Evolutionary conservation across 129 eudicot species (phyloP).

Genomic region (Pulicaria dysenterica): DNA sequence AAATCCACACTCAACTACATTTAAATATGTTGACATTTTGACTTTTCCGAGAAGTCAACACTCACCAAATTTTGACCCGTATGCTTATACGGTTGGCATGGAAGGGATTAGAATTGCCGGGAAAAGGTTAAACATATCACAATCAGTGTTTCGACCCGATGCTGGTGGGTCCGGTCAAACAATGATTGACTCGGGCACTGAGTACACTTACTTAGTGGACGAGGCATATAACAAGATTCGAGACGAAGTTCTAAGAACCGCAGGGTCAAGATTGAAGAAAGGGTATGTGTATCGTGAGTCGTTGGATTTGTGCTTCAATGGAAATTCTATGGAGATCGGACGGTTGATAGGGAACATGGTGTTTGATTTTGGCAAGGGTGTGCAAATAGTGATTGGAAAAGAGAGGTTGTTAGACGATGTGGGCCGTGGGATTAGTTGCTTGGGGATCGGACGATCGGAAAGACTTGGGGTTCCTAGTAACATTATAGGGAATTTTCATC

Average conservation of each 20-base stretch:
- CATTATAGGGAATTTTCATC: slow-evolving; percentile 82
- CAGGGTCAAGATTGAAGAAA: slow-evolving; percentile 49
- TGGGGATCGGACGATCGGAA: slow-evolving; percentile 77
- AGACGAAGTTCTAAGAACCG: slow-evolving; percentile 41
- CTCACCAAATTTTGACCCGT: slow-evolving; percentile 74
- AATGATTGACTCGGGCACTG: slow-evolving; percentile 78
- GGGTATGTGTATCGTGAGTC: slow-evolving; percentile 59
- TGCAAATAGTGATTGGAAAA: slow-evolving; percentile 42
- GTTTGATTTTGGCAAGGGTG: slow-evolving; percentile 57
- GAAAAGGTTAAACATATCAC: slow-evolving; percentile 44
- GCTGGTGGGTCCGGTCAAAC: slow-evolving; percentile 82
- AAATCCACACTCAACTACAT: slow-evolving; percentile 54
- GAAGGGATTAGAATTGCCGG: slow-evolving; percentile 57
- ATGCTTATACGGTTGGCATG: slow-evolving; percentile 59
- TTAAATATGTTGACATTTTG: slow-evolving; percentile 53
- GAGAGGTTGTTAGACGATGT: slow-evolving; percentile 61
- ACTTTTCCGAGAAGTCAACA: slow-evolving; percentile 63
- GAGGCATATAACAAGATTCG: slow-evolving; percentile 62
- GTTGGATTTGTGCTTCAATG: slow-evolving; percentile 77
- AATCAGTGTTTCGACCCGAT: slow-evolving; percentile 59
- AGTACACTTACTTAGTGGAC: slow-evolving; percentile 63
- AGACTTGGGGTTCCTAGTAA: slow-evolving; percentile 64
- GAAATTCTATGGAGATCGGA: slow-evolving; percentile 52
- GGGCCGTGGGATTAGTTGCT: slow-evolving; percentile 69
- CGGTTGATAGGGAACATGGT: slow-evolving; percentile 73